Evolutionary conservation across 2,329 filamentous ascomycete species (phyloP).

Genomic region (Eutypa lata): DNA sequence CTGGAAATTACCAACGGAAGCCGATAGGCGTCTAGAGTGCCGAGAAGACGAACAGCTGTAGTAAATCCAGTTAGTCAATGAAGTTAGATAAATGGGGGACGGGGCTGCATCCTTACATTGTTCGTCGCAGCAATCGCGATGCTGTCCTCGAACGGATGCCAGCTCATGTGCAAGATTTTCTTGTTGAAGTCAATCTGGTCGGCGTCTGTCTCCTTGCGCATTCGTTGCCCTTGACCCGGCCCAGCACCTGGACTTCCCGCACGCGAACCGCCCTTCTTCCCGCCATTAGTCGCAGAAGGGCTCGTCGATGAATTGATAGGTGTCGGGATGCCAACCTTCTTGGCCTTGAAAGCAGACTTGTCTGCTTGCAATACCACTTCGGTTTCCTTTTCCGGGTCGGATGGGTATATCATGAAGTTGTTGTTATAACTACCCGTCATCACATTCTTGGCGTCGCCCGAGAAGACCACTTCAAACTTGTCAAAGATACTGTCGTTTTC

Average conservation of each 20-base stretch:
- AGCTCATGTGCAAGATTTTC: conserved; percentile 99
- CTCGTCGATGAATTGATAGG: conserved; percentile 85
- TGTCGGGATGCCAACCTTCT: conserved; percentile 97
- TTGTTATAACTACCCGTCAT: conserved; percentile 99
- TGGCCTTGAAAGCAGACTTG: conserved; percentile 99
- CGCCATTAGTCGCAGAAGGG: conserved; percentile 65
- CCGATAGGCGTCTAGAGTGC: conserved; percentile 52
- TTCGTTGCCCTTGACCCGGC: conserved; percentile 78
- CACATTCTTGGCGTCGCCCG: conserved; percentile 95
- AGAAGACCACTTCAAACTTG: conserved; percentile 99
- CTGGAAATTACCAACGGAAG: conserved; percentile 9
- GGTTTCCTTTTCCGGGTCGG: conserved; percentile 91
- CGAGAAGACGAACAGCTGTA: conserved; percentile 74
- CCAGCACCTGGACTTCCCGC: conserved; percentile 81
- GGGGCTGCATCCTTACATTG: conserved; percentile 68
- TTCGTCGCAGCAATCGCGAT: conserved; percentile 99
- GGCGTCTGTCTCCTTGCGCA: conserved; percentile 98
- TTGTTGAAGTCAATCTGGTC: conserved; percentile 99
- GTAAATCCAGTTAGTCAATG: not conserved
- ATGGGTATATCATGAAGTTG: conserved; percentile 99
- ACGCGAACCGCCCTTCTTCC: conserved; percentile 85
- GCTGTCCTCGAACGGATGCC: conserved; percentile 99
- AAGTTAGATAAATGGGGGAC: conserved; percentile 14
- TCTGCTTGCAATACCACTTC: conserved; percentile 97
- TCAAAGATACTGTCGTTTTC: conserved; percentile 99